A percentile compares a stretch with the other conserved stretches of the same genome.
Evolutionary conservation across 306 rosid species (phyloP).

Genomic region (Corylus heterophylla): DNA sequence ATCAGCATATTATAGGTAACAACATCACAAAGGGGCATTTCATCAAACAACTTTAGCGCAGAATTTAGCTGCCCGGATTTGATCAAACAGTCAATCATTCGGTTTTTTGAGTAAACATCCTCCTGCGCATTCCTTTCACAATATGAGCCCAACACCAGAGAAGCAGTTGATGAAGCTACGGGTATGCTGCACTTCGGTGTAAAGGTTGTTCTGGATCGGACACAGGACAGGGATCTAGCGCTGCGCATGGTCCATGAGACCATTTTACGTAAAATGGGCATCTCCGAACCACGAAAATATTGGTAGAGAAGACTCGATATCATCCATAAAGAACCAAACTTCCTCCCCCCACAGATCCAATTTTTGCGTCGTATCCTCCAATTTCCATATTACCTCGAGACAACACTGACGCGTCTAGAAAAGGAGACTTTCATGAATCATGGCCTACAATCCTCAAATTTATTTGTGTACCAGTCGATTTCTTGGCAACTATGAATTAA

Average conservation of each 20-base stretch:
- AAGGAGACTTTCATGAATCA: not conserved
- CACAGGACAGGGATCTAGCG: constrained; percentile 18
- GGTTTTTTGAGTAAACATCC: constrained; percentile 49
- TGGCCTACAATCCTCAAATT: not conserved
- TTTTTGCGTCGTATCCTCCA: not conserved
- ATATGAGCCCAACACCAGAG: constrained; percentile 23
- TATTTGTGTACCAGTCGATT: not conserved
- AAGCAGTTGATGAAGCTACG: constrained; percentile 16
- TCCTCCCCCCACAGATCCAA: not conserved
- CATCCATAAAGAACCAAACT: not conserved
- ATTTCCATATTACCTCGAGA: not conserved
- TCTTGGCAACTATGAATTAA: not conserved
- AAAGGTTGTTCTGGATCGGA: constrained; percentile 29
- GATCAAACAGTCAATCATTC: constrained; percentile 37
- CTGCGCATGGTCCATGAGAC: constrained; percentile 25
- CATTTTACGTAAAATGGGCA: constrained; percentile 24
- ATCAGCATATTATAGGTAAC: constrained; percentile 74
- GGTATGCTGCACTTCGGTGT: constrained; percentile 2
- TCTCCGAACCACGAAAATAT: not conserved
- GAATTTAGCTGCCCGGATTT: constrained; percentile 38
- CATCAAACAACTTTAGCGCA: constrained; percentile 57
- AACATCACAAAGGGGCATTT: constrained; percentile 54
- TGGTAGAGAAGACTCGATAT: not conserved
- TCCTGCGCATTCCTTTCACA: constrained; percentile 23
- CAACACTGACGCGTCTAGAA: too few relatives aligned